Evolutionary conservation across 208 protist species (phyloP), one percentile per base, ranked within the genome.

Genomic region (Trypanosoma lewisi): DNA sequence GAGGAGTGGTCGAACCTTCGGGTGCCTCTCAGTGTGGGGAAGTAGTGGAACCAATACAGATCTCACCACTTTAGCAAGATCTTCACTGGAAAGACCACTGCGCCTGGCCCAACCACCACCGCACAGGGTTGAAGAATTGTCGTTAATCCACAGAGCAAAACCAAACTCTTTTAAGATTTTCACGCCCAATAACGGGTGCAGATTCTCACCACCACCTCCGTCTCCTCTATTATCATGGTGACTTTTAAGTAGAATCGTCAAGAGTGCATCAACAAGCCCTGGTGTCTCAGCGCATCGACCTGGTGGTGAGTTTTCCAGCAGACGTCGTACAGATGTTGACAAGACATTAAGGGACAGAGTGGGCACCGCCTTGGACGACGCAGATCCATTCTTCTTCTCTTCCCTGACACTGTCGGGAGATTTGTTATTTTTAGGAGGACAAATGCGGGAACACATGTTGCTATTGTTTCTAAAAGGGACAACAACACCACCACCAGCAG

Each of bases 181-280:
- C 34, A 83, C 69, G 28, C 70, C 82, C 27, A 92, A 57, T 2
- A 92, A 64, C 4, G 85, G 85, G 45, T 92, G 85, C 1, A 92
- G 67, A 19, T 25, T 21, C 34, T 7, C 48, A 31, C 53, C 28
- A 31, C 41, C 16, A 16, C 47, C 36, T 14, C 34, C 45, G 4
- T 53, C 23, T 1, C 19, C 25, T 8, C 8, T 33, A 30, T 23
- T 44, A 17, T 31, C n/a, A 25, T 59, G 41, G 27, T 6, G 5
- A 17, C 45, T 0, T 19, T 53, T 33, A 34, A 65, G 52, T 21
- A 73, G 36, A 49, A 73, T 36, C 25, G 53, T 67, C 19, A 67
- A 19, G 16, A 73, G 42, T 30, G 67, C 59, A 17, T 61, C 60
- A 16, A 60, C 45, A 27, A 23, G 9, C 9, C 60, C 47, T 21